Percentiles rank a stretch among this genome's conserved stretches.
Conservation (phyloP, 805 yeast species). For the Grigorovia humatica region DNA sequence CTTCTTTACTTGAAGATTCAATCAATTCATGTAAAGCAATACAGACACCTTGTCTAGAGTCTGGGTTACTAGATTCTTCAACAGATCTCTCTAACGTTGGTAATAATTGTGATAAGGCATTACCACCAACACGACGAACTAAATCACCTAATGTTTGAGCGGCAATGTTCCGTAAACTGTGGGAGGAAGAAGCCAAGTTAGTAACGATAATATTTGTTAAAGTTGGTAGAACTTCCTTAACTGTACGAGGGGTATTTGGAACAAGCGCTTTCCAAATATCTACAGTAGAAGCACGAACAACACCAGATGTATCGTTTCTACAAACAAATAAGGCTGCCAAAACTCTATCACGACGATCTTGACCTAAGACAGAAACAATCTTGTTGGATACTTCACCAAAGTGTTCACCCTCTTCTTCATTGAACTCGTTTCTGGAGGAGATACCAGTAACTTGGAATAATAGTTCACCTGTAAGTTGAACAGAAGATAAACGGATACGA, state of each 20-base stretch:
- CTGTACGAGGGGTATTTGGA: slow-evolving; percentile 88
- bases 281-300: slow-evolving; percentile 79
- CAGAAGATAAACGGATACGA: slow-evolving; percentile 86
- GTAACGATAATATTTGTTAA: slow-evolving; percentile 71
- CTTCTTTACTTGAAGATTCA: slow-evolving; percentile 55
- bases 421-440: slow-evolving; percentile 60
- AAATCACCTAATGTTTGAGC: slow-evolving; percentile 91
- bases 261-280: slow-evolving; percentile 97
- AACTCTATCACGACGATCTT: slow-evolving; percentile 78
- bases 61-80: slow-evolving; percentile 51
- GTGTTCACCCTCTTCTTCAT: slow-evolving; percentile 35
- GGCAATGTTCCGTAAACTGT: slow-evolving; percentile 71
- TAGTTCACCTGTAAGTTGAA: slow-evolving; percentile 90
- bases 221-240: slow-evolving; percentile 82
- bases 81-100: slow-evolving; percentile 73
- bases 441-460: slow-evolving; percentile 91
- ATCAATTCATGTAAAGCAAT: slow-evolving; percentile 82
- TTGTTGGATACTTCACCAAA: slow-evolving; percentile 47
- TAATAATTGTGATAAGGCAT: slow-evolving; percentile 70
- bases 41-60: slow-evolving; percentile 92
- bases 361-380: slow-evolving; percentile 72
- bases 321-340: slow-evolving; percentile 83
- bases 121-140: slow-evolving; percentile 87
- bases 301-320: slow-evolving; percentile 81
- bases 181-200: slow-evolving; percentile 74